Evolutionary conservation across 2,329 filamentous ascomycete genomes (phyloP), one percentile per base, ranked within the genome.

Genomic region (Neopestalotiopsis sp.): DNA sequence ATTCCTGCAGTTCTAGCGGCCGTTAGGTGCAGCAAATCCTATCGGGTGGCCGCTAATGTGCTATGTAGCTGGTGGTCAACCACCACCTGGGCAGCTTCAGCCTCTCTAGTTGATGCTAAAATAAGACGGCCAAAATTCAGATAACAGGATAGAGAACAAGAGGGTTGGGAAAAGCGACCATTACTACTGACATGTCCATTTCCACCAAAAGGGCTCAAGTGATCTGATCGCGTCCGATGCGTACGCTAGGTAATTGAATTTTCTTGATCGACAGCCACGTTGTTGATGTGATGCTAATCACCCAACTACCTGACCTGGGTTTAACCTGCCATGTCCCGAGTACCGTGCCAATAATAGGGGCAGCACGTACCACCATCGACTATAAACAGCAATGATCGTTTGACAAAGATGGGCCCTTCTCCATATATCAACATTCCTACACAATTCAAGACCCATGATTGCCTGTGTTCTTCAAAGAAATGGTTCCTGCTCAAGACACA

Each of bases 1-100:
- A 30, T 34, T 34, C 57, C 57, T 59, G 57, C 28, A 59, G 13
- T 34, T 59, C 57, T 59, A 59, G 57, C 57, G 28, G 57, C 57
- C 57, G 57, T 59, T 59, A 59, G 45, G 57, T 59, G 57, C 57
- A 34, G 57, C 34, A n/a, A 52, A 52, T 52, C n/a, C 45, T 20
- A 52, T 10, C n/a, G 45, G n/a, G 17, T n/a, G 9, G 45, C 17
- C 20, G 45, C 45, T 52, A 52, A 52, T 9, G 5, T 20, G n/a
- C 24, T 9, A 7, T 24, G 57, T 59, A 34, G 57, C 6, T 20
- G 13, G 17, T n/a, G 6, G 9, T 59, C 30, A 14, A 24, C 30
- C 57, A 28, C 24, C 24, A 28, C 24, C 24, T 28, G 24, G 24
- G 24, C 24, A 28, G 24, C 20, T 30, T 34, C 57, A 59, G 30